Evolutionary conservation across 768 basidiomycete species (phyloP).

Genomic region (Cyclocybe aegerita): DNA sequence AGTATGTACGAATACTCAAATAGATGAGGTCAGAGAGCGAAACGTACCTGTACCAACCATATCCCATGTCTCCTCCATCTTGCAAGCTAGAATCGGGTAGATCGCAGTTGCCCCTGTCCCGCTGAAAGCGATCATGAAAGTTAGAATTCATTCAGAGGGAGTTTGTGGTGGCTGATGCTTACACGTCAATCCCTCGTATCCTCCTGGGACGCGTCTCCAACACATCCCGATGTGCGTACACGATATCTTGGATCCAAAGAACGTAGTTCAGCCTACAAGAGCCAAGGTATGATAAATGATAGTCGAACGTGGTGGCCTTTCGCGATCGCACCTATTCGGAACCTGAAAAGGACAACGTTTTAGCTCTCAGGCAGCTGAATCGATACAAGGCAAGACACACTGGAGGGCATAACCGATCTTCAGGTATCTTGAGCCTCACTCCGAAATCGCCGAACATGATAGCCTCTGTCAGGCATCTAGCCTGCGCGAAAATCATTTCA

Average conservation of each 20-base stretch:
- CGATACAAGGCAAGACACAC: constrained; percentile 44
- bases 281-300: background rate
- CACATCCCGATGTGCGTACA: constrained; percentile 29
- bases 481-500: constrained; percentile 8
- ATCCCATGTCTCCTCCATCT: constrained; percentile 48
- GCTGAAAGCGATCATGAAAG: no score
- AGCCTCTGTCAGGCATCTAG: constrained; percentile 76
- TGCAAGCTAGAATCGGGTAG: constrained; percentile 77
- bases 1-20: background rate
- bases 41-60: constrained; percentile 69
- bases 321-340: constrained; percentile 61
- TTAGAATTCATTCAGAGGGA: no score
- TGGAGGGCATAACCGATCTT: constrained; percentile 83
- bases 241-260: constrained; percentile 78
- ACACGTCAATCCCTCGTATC: constrained; percentile 74
- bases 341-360: constrained; percentile 39
- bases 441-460: constrained; percentile 75
- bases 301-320: background rate
- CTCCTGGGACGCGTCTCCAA: constrained; percentile 7
- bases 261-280: constrained; percentile 77
- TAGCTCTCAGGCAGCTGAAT: background rate
- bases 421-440: constrained; percentile 58
- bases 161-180: no score
- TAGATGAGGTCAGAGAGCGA: background rate
- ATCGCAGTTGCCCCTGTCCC: constrained; percentile 92